phyloP scores from a whole-genome alignment of 2,329 filamentous ascomycete genomes.

The Trichoderma sp. region DNA sequence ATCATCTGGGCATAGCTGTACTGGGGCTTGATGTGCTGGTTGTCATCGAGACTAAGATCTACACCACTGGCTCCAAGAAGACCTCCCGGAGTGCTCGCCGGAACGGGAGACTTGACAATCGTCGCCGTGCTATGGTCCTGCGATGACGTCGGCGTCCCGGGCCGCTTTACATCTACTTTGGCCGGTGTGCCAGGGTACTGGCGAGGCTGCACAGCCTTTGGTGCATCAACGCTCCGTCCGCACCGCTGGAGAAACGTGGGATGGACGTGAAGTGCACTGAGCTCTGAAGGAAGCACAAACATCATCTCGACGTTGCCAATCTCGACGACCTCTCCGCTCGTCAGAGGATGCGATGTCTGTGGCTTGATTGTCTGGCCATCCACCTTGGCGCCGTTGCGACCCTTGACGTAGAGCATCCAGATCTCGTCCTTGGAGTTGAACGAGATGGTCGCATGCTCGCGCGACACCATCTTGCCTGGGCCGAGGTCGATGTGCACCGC shows the following conservation, averaged over 20 bases:
- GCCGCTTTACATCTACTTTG: slow-evolving; percentile 60
- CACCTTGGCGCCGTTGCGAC: slow-evolving; percentile 86
- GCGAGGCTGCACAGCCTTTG: slow-evolving; percentile 32
- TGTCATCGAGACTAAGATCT: slow-evolving; percentile 78
- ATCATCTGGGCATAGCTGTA: slow-evolving; percentile 98
- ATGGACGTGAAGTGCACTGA: slow-evolving; percentile 66
- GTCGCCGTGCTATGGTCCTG: slow-evolving; percentile 31
- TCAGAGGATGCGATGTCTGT: slow-evolving; percentile 65
- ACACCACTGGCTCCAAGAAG: slow-evolving; percentile 54
- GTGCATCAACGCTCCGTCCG: slow-evolving; percentile 46
- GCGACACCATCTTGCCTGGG: slow-evolving; percentile 78
- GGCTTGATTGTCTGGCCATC: slow-evolving; percentile 72
- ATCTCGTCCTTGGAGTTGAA: slow-evolving; percentile 68
- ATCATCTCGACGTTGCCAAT: slow-evolving; percentile 97
- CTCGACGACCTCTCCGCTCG: slow-evolving; percentile 88
- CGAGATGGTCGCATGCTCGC: slow-evolving; percentile 72
- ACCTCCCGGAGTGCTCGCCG: slow-evolving; percentile 39
- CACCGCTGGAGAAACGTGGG: slow-evolving; percentile 70
- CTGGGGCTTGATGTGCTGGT: slow-evolving; percentile 90
- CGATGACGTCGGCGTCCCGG: slow-evolving; percentile 59
- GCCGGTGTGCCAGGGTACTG: slow-evolving; percentile 57
- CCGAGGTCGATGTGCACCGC: slow-evolving; percentile 85
- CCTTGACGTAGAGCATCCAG: slow-evolving; percentile 87
- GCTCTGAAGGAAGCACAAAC: slow-evolving; percentile 85
- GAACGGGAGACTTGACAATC: slow-evolving; percentile 35